phyloP scores from a whole-genome alignment of 2,329 filamentous ascomycete species.

The Cytospora mali region DNA sequence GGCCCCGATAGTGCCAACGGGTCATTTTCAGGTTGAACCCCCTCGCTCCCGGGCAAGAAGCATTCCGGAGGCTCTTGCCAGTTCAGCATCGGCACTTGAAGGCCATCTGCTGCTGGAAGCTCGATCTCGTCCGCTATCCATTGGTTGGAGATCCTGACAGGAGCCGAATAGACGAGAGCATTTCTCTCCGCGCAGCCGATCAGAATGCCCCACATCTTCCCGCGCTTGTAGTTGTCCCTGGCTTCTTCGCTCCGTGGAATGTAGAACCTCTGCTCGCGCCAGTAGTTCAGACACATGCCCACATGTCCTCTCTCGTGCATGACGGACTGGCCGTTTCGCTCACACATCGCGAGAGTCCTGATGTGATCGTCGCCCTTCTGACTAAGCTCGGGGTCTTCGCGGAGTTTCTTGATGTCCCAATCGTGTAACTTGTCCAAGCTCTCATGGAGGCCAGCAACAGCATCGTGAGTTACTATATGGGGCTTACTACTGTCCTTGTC shows the following conservation, averaged over 20 bases:
- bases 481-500: constrained; percentile 39
- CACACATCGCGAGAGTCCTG: constrained; percentile 65
- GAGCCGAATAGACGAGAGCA: constrained; percentile 48
- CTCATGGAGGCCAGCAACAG: constrained; percentile 71
- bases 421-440: constrained; percentile 70
- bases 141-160: constrained; percentile 70
- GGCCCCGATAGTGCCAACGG: constrained; percentile 49
- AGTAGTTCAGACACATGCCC: constrained; percentile 76
- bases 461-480: constrained; percentile 75
- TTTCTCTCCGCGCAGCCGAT: constrained; percentile 63
- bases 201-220: constrained; percentile 66
- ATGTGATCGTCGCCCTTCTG: constrained; percentile 52
- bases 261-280: constrained; percentile 62
- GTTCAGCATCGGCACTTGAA: constrained; percentile 53
- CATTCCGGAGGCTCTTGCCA: constrained; percentile 75
- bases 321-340: constrained; percentile 67
- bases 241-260: constrained; percentile 13
- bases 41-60: constrained; percentile 51
- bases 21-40: constrained; percentile 49
- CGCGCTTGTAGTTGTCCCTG: constrained; percentile 41
- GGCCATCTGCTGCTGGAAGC: constrained; percentile 45
- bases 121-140: constrained; percentile 74
- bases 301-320: constrained; percentile 71
- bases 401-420: constrained; percentile 66
- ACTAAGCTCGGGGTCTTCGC: constrained; percentile 49